A percentile compares a stretch with the other conserved stretches of the same genome.
Evolutionary conservation across 2,329 filamentous ascomycete genomes (phyloP).

Genomic region (Cladorrhinum sp.): DNA sequence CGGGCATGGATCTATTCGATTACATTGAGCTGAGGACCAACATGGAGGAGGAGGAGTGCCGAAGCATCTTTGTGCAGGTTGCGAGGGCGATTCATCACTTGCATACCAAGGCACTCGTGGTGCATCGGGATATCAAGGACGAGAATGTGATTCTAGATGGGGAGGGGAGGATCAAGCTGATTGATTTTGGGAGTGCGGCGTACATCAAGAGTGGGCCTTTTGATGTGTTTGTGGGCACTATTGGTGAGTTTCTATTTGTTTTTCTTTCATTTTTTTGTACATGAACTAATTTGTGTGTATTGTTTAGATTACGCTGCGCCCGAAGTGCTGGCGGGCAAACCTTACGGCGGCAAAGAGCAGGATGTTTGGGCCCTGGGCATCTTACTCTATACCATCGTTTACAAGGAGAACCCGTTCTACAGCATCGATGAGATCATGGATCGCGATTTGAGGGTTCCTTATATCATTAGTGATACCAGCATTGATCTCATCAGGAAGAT

Average conservation of each 20-base stretch:
- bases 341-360: conserved; percentile 94
- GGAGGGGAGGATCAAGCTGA: conserved; percentile 92
- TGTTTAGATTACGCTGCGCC: conserved; percentile 87
- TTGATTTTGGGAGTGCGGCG: conserved; percentile 95
- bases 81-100: conserved; percentile 86
- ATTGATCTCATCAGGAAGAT: conserved; percentile 89
- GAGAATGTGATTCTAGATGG: conserved; percentile 97
- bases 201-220: conserved; percentile 99
- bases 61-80: conserved; percentile 93
- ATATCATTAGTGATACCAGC: conserved; percentile 82
- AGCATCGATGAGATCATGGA: conserved; percentile 99
- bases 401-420: conserved; percentile 99
- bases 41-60: conserved; percentile 92
- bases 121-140: conserved; percentile 98
- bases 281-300: background rate
- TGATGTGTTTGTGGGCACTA: conserved; percentile 97
- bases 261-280: background rate
- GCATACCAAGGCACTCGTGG: conserved; percentile 84
- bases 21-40: conserved; percentile 95
- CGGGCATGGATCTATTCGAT: conserved; percentile 98
- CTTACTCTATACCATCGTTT: conserved; percentile 95
- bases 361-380: conserved; percentile 98
- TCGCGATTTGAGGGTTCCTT: conserved; percentile 87
- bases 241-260: conserved; percentile 61
- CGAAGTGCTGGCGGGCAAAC: conserved; percentile 89